Percentiles rank a stretch among this genome's conserved stretches.
Evolutionary conservation across 305 asterid genomes (phyloP).

Genomic region (Galium porrigens): DNA sequence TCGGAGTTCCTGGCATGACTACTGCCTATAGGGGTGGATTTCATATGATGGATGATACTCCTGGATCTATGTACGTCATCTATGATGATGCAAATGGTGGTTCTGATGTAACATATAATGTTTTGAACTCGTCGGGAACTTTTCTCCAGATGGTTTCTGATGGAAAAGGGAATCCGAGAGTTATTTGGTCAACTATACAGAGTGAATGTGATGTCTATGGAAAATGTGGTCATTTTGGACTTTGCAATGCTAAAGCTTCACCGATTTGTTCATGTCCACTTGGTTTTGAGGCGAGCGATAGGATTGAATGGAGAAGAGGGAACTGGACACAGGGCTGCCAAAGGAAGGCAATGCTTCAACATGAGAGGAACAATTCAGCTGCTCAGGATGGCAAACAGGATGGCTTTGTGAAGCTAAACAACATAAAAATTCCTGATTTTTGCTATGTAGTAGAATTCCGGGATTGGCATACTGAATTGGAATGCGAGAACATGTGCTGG

Average conservation of each 20-base stretch:
- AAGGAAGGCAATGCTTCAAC: slow-evolving; percentile 24
- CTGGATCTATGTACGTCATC: slow-evolving; percentile 7
- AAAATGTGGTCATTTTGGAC: slow-evolving; percentile 36
- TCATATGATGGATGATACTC: slow-evolving; percentile 9
- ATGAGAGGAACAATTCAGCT: slow-evolving; percentile 21
- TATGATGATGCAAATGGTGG: slow-evolving; percentile 4
- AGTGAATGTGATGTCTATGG: slow-evolving; percentile 32
- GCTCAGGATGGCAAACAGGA: slow-evolving; percentile 17
- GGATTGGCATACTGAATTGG: slow-evolving; percentile 1
- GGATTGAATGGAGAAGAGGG: slow-evolving; percentile 29
- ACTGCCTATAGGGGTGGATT: slow-evolving; percentile 12
- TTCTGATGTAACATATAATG: background rate
- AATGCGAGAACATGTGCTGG: slow-evolving; percentile 24
- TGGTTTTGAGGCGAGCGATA: slow-evolving; percentile 28
- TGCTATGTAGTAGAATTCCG: slow-evolving; percentile 16
- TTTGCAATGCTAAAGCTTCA: slow-evolving; percentile 18
- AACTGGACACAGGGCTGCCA: slow-evolving; percentile 41
- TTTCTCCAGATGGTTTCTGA: slow-evolving; percentile 7
- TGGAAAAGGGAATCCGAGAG: background rate
- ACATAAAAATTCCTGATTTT: slow-evolving; percentile 33
- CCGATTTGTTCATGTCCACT: slow-evolving; percentile 31
- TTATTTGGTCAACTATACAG: slow-evolving; percentile 18
- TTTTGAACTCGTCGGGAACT: slow-evolving; percentile 18
- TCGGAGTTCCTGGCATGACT: slow-evolving; percentile 19
- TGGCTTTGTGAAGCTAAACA: slow-evolving; percentile 30